Percentiles rank a stretch among this genome's conserved stretches.
Conservation (phyloP, 352 stramenopile species). For the Phytophthora crassamura region DNA sequence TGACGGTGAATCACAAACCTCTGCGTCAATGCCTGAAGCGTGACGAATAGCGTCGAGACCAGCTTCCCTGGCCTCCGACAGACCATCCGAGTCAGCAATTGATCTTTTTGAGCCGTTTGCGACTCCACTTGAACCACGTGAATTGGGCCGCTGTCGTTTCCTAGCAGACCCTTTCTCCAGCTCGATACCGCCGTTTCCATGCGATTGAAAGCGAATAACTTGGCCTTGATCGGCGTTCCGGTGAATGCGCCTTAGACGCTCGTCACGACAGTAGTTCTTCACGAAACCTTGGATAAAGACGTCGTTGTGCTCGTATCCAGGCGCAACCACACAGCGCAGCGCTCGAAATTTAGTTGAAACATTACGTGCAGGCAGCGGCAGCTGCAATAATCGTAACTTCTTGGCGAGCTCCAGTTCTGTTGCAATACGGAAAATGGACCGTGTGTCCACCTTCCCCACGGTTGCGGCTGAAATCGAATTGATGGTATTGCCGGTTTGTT, state of each 20-base stretch:
- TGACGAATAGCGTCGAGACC: conserved; percentile 15
- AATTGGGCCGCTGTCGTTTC: conserved; percentile 31
- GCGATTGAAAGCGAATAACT: conserved; percentile 57
- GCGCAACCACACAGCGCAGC: conserved; percentile 70
- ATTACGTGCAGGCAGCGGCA: conserved; percentile 73
- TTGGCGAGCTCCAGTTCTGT: conserved; percentile 64
- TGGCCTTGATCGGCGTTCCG: conserved; percentile 65
- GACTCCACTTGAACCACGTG: conserved; percentile 1
- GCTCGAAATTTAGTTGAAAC: conserved; percentile 84
- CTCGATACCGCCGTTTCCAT: conserved; percentile 52
- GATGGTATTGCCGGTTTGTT: conserved; percentile 23
- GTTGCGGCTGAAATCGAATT: conserved; percentile 22
- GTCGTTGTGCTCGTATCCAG: conserved; percentile 75
- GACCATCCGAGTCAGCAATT: conserved; percentile 10
- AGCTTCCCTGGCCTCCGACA: not conserved
- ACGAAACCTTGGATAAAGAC: conserved; percentile 75
- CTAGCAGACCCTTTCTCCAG: conserved; percentile 16
- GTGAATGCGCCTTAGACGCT: conserved; percentile 72
- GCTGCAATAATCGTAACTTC: conserved; percentile 60
- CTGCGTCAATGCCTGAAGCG: conserved; percentile 24
- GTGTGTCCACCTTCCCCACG: conserved; percentile 72
- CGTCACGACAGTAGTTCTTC: conserved; percentile 80
- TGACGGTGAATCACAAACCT: conserved; percentile 8
- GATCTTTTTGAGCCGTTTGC: not conserved
- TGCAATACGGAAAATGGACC: conserved; percentile 76